Evolutionary conservation across 1,139 yeast genomes (phyloP), one percentile per base, ranked within the genome.

Genomic region (Yamadazyma dendronema): DNA sequence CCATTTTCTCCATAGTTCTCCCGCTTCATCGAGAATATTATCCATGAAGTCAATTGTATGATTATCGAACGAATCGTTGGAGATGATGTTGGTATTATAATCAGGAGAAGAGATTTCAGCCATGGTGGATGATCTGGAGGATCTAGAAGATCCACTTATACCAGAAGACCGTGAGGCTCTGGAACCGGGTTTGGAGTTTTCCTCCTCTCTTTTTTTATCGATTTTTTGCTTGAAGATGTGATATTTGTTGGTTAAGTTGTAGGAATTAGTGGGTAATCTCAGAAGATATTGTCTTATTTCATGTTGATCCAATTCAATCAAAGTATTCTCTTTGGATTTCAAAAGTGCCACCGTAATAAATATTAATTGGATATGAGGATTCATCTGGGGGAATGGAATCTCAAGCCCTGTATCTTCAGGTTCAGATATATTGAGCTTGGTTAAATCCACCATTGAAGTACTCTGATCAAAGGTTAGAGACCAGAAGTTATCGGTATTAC

Each of bases 1-100:
- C 89, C 95, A 86, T 49, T 82, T 83, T 43, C 96, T 70, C 95
- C 95, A 88, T 36, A 86, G 67, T 52, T 86, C 95, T 13, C 95
- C 95, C 2, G 95, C 90, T 57, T 84, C 95, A 36, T 66, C 65
- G 31, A 88, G 70, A 24, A 88, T 74, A 44, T 79, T 79, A 50
- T 84, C 90, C 57, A 83, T 77, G 53, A 81, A 87, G 48, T 74
- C 74, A 34, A 74, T 67, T 26, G 64, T 62, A 42, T 59, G 67
- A 37, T 57, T 59, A 38, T 53, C 53, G 12, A 47, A 44, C 5
- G 65, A 57, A 41, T 65, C 72, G 40, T 67, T 67, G 25, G 76
- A 61, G 35, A 69, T 57, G 10, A 57, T 57, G 28, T 51, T 21
- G 16, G 31, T 30, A 8, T 37, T 33, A 23, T 12, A 26, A 21